Evolutionary conservation across 1,139 yeast species (phyloP).

Genomic region (Diutina sp.): DNA sequence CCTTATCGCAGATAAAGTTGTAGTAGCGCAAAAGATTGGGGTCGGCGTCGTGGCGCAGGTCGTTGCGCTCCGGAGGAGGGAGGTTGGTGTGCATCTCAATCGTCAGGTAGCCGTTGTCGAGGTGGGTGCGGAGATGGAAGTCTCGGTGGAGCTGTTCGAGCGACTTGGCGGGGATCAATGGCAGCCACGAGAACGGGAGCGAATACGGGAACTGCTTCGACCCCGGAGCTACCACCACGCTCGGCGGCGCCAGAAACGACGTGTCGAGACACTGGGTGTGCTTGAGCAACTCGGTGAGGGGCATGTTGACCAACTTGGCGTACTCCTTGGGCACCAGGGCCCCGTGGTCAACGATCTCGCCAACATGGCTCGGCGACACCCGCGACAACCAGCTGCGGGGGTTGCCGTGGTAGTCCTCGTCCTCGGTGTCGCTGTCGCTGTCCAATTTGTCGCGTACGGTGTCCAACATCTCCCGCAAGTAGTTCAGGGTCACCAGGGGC

Average conservation of each 20-base stretch:
- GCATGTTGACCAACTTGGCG: conserved; percentile 11
- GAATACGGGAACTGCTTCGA: conserved; percentile 6
- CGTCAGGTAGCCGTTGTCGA: background rate
- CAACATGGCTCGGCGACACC: conserved; percentile 4
- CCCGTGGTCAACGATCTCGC: background rate
- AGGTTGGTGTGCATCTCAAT: conserved; percentile 8
- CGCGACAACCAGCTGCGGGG: background rate
- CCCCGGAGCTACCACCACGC: background rate
- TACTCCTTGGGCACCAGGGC: conserved; percentile 11
- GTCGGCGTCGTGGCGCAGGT: background rate
- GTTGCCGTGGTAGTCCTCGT: background rate
- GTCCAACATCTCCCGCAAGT: conserved; percentile 19
- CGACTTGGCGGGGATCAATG: conserved; percentile 17
- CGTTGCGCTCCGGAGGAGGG: conserved; percentile 11
- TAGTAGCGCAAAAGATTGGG: conserved; percentile 4
- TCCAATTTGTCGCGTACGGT: conserved; percentile 19
- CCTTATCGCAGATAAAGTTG: conserved; percentile 8
- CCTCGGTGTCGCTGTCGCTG: background rate
- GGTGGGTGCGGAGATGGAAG: conserved; percentile 4
- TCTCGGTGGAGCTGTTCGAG: conserved; percentile 12
- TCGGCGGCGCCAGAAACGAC: conserved; percentile 8
- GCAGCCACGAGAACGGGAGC: conserved; percentile 30
- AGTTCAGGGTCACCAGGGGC: conserved; percentile 13
- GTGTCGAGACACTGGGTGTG: conserved; percentile 10
- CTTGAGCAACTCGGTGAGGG: conserved; percentile 16